phyloP scores from a whole-genome alignment of 768 basidiomycete genomes.

The Imleria badia region DNA sequence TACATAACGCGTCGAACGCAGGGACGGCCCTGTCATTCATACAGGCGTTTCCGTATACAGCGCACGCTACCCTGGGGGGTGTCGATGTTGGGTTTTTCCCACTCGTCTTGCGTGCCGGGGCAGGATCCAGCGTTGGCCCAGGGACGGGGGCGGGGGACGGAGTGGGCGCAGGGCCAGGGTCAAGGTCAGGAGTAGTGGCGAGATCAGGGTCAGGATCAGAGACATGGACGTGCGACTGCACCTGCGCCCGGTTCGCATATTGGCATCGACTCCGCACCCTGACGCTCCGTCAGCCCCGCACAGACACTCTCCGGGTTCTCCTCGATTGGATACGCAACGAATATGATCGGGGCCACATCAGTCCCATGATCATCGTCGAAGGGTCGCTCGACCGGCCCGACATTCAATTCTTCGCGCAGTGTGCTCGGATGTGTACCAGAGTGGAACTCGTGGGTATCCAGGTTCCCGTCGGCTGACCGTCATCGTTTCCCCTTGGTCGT shows the following conservation, averaged over 20 bases:
- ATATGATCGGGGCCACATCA: slow-evolving; percentile 2
- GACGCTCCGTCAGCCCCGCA: slow-evolving; percentile 23
- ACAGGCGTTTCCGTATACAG: slow-evolving; percentile 25
- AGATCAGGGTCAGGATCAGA: neutral
- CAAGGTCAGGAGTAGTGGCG: neutral
- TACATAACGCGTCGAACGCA: slow-evolving; percentile 26
- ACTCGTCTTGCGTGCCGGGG: slow-evolving; percentile 10
- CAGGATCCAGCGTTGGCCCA: neutral
- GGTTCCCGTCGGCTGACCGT: neutral
- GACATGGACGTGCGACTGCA: neutral
- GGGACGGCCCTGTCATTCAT: slow-evolving; percentile 25
- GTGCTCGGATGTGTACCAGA: slow-evolving; percentile 7
- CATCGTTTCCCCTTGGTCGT: neutral
- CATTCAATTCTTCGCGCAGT: slow-evolving; percentile 14
- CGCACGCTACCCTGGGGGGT: slow-evolving; percentile 24
- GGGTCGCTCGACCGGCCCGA: slow-evolving; percentile 16
- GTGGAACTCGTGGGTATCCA: slow-evolving; percentile 16
- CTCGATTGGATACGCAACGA: slow-evolving; percentile 24
- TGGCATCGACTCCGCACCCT: slow-evolving; percentile 23
- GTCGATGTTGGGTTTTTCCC: slow-evolving; percentile 28
- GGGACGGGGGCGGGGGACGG: neutral
- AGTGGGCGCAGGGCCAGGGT: slow-evolving; percentile 1
- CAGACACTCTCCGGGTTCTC: slow-evolving; percentile 18
- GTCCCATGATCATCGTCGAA: slow-evolving; percentile 21
- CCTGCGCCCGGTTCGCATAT: slow-evolving; percentile 4